Percentiles rank a stretch among this genome's conserved stretches.
phyloP scores from a whole-genome alignment of 164 flowering plant genomes.

The Dillenia turbinata region DNA sequence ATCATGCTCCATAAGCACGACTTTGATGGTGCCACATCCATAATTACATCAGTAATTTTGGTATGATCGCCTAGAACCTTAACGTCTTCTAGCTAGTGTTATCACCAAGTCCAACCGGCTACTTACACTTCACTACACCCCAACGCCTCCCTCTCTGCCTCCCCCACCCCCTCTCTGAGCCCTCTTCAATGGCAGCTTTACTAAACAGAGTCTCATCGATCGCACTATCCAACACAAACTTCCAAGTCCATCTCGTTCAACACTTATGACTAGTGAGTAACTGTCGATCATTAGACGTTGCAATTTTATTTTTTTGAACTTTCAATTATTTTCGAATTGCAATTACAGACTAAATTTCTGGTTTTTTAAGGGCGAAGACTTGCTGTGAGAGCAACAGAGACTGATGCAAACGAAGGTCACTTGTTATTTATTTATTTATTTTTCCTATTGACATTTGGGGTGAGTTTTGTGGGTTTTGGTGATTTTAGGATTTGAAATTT shows the following conservation, averaged over 20 bases:
- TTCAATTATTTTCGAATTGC: background rate
- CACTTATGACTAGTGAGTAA: conserved; percentile 20
- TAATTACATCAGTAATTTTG: too few relatives aligned
- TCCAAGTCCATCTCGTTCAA: conserved; percentile 18
- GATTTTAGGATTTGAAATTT: too few relatives aligned
- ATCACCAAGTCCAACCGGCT: too few relatives aligned
- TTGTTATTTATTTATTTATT: background rate
- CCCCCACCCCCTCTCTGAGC: background rate
- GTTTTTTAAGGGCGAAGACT: conserved; percentile 42
- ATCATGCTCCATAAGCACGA: too few relatives aligned
- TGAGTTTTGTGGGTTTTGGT: conserved; percentile 4
- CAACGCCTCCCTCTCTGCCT: background rate
- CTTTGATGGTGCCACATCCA: too few relatives aligned
- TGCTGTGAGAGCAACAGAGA: conserved; percentile 59
- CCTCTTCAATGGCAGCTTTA: conserved; percentile 40
- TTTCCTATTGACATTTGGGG: background rate
- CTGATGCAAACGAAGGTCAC: conserved; percentile 62
- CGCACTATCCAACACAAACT: conserved; percentile 14
- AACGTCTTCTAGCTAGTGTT: too few relatives aligned
- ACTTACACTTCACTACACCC: background rate
- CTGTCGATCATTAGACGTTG: background rate
- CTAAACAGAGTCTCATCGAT: conserved; percentile 34
- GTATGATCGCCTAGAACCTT: too few relatives aligned
- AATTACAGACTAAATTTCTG: background rate
- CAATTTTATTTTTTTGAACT: background rate